Percentiles rank a stretch among this genome's conserved stretches.
Evolutionary conservation across 2,329 filamentous ascomycete genomes (phyloP).

Genomic region (Fusarium sp.): DNA sequence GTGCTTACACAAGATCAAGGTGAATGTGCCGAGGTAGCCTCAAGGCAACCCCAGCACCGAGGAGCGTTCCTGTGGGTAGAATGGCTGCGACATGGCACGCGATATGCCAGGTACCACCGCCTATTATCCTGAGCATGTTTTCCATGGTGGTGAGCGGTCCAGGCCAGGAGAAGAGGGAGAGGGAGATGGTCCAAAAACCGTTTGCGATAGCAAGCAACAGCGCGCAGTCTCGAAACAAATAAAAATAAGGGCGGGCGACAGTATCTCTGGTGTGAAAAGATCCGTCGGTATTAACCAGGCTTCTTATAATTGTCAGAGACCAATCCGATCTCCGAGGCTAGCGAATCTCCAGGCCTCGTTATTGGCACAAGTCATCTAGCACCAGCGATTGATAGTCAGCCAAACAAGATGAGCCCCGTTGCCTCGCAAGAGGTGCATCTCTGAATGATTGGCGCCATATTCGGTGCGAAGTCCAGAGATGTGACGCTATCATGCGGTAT

Average conservation of each 20-base stretch:
- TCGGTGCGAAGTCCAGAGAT: not conserved
- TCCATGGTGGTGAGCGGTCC: conserved; percentile 11
- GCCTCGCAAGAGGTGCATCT: conserved; percentile 1
- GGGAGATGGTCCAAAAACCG: not conserved
- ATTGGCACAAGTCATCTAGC: not conserved
- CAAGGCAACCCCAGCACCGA: conserved; percentile 36
- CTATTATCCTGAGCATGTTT: conserved; percentile 6
- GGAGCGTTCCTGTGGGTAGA: conserved; percentile 36
- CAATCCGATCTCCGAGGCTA: conserved; percentile 20
- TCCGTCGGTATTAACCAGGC: not conserved
- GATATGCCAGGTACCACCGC: conserved; percentile 2
- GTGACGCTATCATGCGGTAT: conserved; percentile 7
- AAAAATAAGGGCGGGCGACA: conserved; percentile 1
- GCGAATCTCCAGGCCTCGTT: not conserved
- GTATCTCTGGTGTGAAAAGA: not conserved
- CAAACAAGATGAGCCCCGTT: conserved; percentile 8
- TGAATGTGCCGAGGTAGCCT: conserved; percentile 26
- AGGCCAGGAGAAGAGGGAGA: not conserved
- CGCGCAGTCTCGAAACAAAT: not conserved
- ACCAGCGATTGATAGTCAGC: conserved; percentile 1
- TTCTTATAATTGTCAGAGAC: conserved; percentile 27
- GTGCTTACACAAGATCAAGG: conserved; percentile 38
- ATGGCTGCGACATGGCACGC: conserved; percentile 14
- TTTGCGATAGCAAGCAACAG: not conserved
- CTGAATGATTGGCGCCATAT: conserved; percentile 15